These are phyloP conservation scores for Obba rivulosa DNA, from an alignment of 768 basidiomycete species.

Conservation along the genomic window DNA sequence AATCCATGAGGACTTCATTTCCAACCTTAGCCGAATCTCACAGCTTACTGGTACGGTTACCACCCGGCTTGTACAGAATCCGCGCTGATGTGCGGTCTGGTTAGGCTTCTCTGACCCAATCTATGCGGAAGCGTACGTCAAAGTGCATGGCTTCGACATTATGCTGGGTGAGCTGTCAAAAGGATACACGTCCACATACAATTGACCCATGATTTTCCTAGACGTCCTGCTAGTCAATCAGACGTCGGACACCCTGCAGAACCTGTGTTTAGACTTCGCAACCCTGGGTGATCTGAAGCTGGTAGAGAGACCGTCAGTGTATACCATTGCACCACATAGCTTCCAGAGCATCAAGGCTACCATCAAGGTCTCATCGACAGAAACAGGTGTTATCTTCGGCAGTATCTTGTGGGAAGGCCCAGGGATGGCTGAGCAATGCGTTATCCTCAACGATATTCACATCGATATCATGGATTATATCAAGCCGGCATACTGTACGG, in stretches of 20 bases:
- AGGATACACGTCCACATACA: too few species aligned
- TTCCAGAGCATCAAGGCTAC: constrained; percentile 99
- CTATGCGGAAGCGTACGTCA: constrained; percentile 96
- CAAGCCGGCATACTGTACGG: constrained; percentile 92
- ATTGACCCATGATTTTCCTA: too few species aligned
- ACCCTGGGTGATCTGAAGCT: constrained; percentile 96
- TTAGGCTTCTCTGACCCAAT: constrained; percentile 96
- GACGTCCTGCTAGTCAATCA: constrained; percentile 98
- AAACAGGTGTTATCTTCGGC: constrained; percentile 98
- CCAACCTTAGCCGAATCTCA: constrained; percentile 87
- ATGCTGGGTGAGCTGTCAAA: constrained; percentile 56
- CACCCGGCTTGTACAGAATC: not conserved
- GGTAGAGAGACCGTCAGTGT: constrained; percentile 90
- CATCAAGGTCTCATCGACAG: constrained; percentile 96
- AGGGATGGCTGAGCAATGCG: constrained; percentile 81
- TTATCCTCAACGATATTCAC: constrained; percentile 95
- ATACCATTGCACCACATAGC: constrained; percentile 91
- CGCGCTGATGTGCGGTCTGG: not conserved
- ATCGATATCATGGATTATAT: constrained; percentile 99
- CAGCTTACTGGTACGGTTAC: constrained; percentile 74
- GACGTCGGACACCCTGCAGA: constrained; percentile 89
- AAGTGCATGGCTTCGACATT: constrained; percentile 97
- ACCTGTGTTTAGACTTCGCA: constrained; percentile 94
- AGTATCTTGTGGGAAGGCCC: constrained; percentile 96
- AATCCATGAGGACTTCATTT: constrained; percentile 87